Conservation (phyloP, 345 rosid genomes). For the Aquilaria malaccensis region DNA sequence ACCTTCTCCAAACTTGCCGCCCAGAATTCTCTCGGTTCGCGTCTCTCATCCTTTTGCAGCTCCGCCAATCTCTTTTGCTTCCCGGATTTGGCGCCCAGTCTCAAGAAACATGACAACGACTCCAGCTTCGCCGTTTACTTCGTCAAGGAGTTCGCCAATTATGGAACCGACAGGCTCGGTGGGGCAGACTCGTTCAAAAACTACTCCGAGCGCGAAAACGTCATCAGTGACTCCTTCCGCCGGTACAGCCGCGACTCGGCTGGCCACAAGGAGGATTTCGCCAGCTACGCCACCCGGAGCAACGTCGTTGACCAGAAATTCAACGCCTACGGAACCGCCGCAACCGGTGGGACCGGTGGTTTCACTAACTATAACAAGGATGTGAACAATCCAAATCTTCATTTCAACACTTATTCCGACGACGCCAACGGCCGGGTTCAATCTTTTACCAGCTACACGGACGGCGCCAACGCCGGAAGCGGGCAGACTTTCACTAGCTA, state of each 20-base stretch:
- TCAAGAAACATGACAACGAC: slow-evolving; percentile 38
- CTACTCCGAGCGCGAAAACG: slow-evolving; percentile 33
- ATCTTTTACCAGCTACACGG: slow-evolving; percentile 42
- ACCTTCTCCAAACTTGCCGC: slow-evolving; percentile 65
- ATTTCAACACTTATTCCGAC: slow-evolving; percentile 58
- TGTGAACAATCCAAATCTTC: slow-evolving; percentile 54
- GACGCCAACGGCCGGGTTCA: slow-evolving; percentile 39
- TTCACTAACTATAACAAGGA: slow-evolving; percentile 47
- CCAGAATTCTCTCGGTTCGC: slow-evolving; percentile 42
- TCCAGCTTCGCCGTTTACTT: slow-evolving; percentile 45
- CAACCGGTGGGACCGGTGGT: slow-evolving; percentile 59
- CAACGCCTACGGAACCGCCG: slow-evolving; percentile 57
- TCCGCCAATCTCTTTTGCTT: slow-evolving; percentile 83
- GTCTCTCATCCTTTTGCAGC: slow-evolving; percentile 69
- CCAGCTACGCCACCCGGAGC: slow-evolving; percentile 27
- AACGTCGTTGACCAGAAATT: slow-evolving; percentile 70
- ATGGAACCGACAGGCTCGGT: slow-evolving; percentile 42
- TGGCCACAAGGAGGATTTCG: slow-evolving; percentile 36
- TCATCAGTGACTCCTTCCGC: slow-evolving; percentile 42
- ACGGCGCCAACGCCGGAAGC: slow-evolving; percentile 45
- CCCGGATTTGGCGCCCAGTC: slow-evolving; percentile 40
- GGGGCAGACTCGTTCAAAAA: slow-evolving; percentile 50
- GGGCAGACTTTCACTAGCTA: slow-evolving; percentile 49
- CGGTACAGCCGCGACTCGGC: slow-evolving; percentile 44
- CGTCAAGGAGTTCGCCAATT: slow-evolving; percentile 67